Evolutionary conservation across 2,329 filamentous ascomycete genomes (phyloP).

Genomic region (Aspergillus pseudoterreus): DNA sequence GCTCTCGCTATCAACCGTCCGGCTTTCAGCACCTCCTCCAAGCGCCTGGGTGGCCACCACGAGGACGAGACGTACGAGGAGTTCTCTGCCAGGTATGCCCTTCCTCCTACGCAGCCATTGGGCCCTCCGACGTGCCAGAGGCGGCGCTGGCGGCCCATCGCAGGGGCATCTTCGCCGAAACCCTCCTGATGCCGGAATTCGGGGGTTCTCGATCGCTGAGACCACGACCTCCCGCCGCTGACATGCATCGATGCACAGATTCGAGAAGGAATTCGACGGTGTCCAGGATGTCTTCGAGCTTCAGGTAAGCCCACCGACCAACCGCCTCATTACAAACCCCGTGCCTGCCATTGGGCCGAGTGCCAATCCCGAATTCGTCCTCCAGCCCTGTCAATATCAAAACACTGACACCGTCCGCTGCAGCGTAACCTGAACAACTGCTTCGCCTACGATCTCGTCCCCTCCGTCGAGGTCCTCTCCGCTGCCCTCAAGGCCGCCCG

Average conservation of each 20-base stretch:
- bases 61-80: conserved; percentile 98
- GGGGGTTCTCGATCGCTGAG: conserved; percentile 1
- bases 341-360: conserved; percentile 13
- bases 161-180: conserved; percentile 3
- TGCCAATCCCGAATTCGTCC: not conserved
- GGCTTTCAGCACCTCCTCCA: conserved; percentile 56
- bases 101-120: conserved; percentile 21
- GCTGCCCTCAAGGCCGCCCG: conserved; percentile 91
- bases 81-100: conserved; percentile 86
- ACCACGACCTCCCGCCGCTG: conserved; percentile 14
- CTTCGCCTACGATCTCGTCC: conserved; percentile 99
- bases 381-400: not conserved
- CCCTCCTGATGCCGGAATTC: conserved; percentile 8
- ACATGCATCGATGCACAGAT: conserved; percentile 59
- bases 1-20: conserved; percentile 54
- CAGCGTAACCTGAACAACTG: conserved; percentile 98
- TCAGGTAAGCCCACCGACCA: conserved; percentile 63
- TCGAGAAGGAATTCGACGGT: conserved; percentile 97
- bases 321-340: conserved; percentile 12
- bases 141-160: conserved; percentile 9
- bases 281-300: conserved; percentile 99
- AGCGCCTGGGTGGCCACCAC: conserved; percentile 60
- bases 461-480: conserved; percentile 82
- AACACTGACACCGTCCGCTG: conserved; percentile 12
- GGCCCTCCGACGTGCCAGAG: conserved; percentile 8